phyloP scores from a whole-genome alignment of 306 rosid genomes.

The Cucurbita ficifolia region DNA sequence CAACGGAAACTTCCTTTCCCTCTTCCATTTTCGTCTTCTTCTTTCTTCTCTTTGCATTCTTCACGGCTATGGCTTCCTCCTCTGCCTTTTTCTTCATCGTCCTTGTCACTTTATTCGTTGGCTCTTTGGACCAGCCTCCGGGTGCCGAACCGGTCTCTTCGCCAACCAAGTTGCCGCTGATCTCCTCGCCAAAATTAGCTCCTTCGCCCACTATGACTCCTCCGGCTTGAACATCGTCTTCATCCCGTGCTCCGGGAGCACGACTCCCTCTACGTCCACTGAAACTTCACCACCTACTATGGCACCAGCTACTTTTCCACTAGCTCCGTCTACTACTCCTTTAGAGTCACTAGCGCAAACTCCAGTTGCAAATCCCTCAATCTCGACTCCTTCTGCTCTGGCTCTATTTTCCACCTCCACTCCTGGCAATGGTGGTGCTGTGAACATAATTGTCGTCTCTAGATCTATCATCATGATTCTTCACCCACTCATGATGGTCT shows the following conservation, averaged over 20 bases:
- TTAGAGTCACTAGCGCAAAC: slow-evolving; percentile 12
- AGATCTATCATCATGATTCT: slow-evolving; percentile 28
- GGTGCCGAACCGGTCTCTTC: slow-evolving; percentile 20
- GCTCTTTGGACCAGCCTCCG: slow-evolving; percentile 23
- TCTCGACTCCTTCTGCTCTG: background rate
- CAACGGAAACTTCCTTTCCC: background rate
- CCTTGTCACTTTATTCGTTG: slow-evolving; percentile 18
- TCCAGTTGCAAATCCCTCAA: slow-evolving; percentile 7
- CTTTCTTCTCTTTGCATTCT: background rate
- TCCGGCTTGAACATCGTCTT: slow-evolving; percentile 12
- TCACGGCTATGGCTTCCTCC: slow-evolving; percentile 34
- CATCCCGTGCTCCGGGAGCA: slow-evolving; percentile 5
- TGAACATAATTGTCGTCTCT: slow-evolving; percentile 14
- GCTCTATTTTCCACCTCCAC: background rate
- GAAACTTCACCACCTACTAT: slow-evolving; percentile 9
- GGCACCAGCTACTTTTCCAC: slow-evolving; percentile 16
- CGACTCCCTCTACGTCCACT: slow-evolving; percentile 3
- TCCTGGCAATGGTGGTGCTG: slow-evolving; percentile 7
- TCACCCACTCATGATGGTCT: too few species aligned
- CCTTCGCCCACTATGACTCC: slow-evolving; percentile 1
- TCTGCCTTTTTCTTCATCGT: slow-evolving; percentile 12
- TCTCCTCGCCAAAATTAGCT: background rate
- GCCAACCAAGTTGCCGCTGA: slow-evolving; percentile 12
- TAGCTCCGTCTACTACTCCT: slow-evolving; percentile 11
- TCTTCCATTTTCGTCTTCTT: background rate